Evolutionary conservation across 2,329 filamentous ascomycete genomes (phyloP), one percentile per base, ranked within the genome.

Genomic region (Penicillium sp.): DNA sequence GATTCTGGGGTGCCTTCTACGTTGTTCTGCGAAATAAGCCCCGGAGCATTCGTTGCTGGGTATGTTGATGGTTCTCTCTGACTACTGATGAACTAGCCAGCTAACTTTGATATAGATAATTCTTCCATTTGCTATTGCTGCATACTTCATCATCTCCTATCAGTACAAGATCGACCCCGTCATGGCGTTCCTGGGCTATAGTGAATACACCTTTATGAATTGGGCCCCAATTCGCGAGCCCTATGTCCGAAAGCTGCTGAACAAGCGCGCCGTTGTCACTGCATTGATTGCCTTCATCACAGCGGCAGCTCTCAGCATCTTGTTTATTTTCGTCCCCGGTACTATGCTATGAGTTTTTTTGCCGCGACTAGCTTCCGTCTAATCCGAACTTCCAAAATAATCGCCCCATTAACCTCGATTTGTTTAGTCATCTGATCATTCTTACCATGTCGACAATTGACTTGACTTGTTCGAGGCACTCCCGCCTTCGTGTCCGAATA

Each of bases 281-380:
- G 77, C 97, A 14, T 79, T 84, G 9, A 82, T 94, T 59, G 92
- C 92, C 30, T 72, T 87, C 28, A 72, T 95, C 31, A 81, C 95
- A 52, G 90, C 93, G 61, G 86, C 90, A 4, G 90, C 86, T n/a
- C 77, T 97, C 14, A 90, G 90, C 67, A 83, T 94, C 55, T 79
- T 99, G 26, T 99, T 99, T 78, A 92, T 97, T 65, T 87, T 99
- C 56, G 94, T 99, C 5, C 94, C 94, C 1, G 93, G 94, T 52
- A 95, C 73, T 17, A 71, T 72, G 63, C 68, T 78, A 55, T 78
- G 63, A 68, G 36, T n/a, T 31, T 43, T 43, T 42, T 47, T 14
- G 33, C 9, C 30, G 1, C 5, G 19, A 33, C 45, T 16, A 19
- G 43, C 22, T 25, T 50, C 33, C 33, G 4, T 26, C 35, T 37